Evolutionary conservation across 2,329 filamentous ascomycete genomes (phyloP), one percentile per base, ranked within the genome.

Genomic region (Capronia coronata): DNA sequence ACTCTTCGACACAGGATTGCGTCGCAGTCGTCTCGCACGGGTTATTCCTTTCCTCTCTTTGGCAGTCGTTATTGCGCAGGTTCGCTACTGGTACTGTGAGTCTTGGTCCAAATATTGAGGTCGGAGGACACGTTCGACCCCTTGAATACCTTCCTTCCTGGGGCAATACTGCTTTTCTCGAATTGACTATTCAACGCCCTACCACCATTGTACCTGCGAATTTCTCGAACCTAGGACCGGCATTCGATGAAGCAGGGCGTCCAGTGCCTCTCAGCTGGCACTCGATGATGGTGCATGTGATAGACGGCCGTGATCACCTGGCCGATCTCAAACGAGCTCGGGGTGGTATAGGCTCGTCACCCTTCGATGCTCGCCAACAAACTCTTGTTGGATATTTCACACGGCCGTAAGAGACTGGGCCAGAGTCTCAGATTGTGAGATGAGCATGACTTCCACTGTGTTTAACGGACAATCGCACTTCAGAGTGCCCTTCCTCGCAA

Each of bases 1-100:
- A 19, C 11, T 16, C 34, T 37, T 8, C 18, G 16, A 6, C 27
- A 11, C 43, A 44, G 19, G 48, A 54, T 22, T 48, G 48, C 25
- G 70, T 88, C 10, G 82, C 80, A 1, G 69, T 94, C 11, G 84
- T 94, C 2, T 84, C 89, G 1, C 90, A 96, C 62, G 89, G 90
- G 13, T 83, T 94, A 53, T 80, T 94, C 34, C 75, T 95, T 2
- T 80, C 79, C 1, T 75, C 80, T 25, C 67, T 95, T 0, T 83
- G 85, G 75, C 75, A 76, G 48, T 73, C 75, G 10, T 65, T 94
- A 11, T 68, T 84, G 6, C 67, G 70, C 10, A 73, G 78, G 2
- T 76, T 87, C 51, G 67, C 70, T 1, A 61, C 66, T 10, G 66
- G 66, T 40, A 74, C 68, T 54, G 66, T 80, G 5, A 61, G 62